Conservation (phyloP, 2,329 filamentous ascomycete species). For the Neonectria sp. region DNA sequence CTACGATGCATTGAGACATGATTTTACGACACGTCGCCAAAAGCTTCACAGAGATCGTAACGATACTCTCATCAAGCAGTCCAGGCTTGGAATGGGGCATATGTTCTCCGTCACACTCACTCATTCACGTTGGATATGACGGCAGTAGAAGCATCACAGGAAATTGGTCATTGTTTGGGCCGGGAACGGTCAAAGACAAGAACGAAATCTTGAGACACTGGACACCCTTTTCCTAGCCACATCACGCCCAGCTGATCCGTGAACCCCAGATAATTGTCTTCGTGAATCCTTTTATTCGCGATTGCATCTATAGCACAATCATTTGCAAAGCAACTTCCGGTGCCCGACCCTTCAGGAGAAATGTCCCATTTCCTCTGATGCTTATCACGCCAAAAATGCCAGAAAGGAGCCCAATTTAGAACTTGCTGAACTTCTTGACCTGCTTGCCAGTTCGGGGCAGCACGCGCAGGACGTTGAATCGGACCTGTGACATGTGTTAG, state of each 20-base stretch:
- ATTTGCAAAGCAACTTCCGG: constrained; percentile 59
- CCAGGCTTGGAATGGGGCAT: background rate
- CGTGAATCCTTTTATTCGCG: constrained; percentile 60
- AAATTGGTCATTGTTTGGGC: constrained; percentile 41
- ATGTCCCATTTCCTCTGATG: constrained; percentile 56
- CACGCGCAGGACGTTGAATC: constrained; percentile 99
- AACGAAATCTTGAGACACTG: constrained; percentile 51
- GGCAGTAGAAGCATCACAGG: constrained; percentile 34
- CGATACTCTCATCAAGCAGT: background rate
- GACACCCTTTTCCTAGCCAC: constrained; percentile 46
- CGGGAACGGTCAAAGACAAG: constrained; percentile 47
- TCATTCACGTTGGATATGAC: background rate
- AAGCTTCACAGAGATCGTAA: constrained; percentile 2
- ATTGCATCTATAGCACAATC: constrained; percentile 64
- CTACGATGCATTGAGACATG: constrained; percentile 7
- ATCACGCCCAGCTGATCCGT: constrained; percentile 49
- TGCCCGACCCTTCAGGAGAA: constrained; percentile 58
- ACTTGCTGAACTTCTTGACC: constrained; percentile 99
- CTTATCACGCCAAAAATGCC: constrained; percentile 72
- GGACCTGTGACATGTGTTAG: constrained; percentile 74
- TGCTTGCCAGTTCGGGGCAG: constrained; percentile 97
- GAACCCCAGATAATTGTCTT: constrained; percentile 53
- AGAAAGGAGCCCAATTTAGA: constrained; percentile 77
- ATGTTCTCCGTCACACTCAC: background rate
- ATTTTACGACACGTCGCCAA: background rate